A percentile compares a stretch with the other conserved stretches of the same genome.
Evolutionary conservation across 345 rosid genomes (phyloP).

Genomic region (Syzygium jambos): DNA sequence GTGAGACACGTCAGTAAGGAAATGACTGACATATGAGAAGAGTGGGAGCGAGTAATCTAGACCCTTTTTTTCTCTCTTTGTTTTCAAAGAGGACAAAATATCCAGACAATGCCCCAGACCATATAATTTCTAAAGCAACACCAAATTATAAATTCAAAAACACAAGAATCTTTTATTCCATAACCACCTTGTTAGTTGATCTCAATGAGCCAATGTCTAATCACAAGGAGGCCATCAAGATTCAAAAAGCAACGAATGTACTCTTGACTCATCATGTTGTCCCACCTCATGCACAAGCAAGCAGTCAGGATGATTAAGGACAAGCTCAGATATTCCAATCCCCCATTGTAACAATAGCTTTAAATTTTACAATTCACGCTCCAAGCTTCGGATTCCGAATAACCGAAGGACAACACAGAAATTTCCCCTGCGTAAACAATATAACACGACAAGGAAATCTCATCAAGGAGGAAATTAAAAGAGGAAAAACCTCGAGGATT

Average conservation of each 20-base stretch:
- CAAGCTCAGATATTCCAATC: background rate
- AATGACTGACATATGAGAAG: background rate
- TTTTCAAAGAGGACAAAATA: background rate
- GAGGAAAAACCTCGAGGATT: conserved; percentile 51
- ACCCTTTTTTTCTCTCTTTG: background rate
- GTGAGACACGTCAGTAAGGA: background rate
- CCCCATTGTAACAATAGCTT: background rate
- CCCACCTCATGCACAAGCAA: background rate
- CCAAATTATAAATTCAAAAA: background rate
- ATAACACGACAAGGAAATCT: background rate
- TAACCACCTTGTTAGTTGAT: background rate
- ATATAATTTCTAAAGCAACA: background rate
- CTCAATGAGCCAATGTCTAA: background rate
- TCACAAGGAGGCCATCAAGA: background rate
- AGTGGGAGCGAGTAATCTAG: background rate
- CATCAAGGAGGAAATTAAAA: background rate
- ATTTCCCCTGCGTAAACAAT: background rate
- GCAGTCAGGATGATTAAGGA: background rate
- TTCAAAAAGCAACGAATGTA: background rate
- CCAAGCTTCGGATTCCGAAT: background rate
- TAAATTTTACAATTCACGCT: background rate
- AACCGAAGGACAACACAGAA: background rate
- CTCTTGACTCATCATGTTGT: background rate
- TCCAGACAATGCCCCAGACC: background rate
- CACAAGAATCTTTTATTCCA: background rate